Base-by-base conservation (phyloP, 176 grass and related monocot genomes). In the Olyra latifolia region DNA sequence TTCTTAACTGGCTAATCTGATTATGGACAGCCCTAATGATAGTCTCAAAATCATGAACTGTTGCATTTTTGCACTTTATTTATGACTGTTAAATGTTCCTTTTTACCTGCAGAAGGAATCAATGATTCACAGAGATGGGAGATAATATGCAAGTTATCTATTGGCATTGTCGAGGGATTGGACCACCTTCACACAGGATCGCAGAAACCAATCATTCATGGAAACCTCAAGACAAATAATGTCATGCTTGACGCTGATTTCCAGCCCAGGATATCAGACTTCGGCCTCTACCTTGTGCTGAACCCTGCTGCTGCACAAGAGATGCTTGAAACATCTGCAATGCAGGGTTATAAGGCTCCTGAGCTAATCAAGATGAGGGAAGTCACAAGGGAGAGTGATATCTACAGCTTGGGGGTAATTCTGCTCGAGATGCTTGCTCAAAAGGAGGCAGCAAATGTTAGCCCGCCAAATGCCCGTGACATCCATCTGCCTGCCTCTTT, bases 161-260 rank as follows among this genome's bases (percentile, higher is more conserved):
- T 92, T 22, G 95, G 95, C 66, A 93, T 98, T 72, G 90, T 86
- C 45, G 93, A 88, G 83, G 95, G 95, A 71, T 83, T 98, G 42
- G 92, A 91, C 76, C 90, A 95, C 78, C 95, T 98, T 45, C 95
- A 98, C 85, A 84, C 85, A 45, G 84, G 83, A 23, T 79, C 87
- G 42, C 88, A 78, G 39, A 98, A 91, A 52, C 83, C 86, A 13
- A 87, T 95, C 47, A 69, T 95, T 39, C 95, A 98, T 56, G 95
- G 95, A 59, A 95, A 95, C 80, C 95, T 98, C 5, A 98, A 98
- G 81, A 82, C 92, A 16, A 98, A 93, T 49, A 98, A 98, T 42
- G 83, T 98, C 42, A 87, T 98, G 73, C 90, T 98, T 17, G 95
- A 98, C 40, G 86, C 83, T n/a, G 89, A 95, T 90, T 88, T 93